These are phyloP conservation scores for Magnusiomyces clavatus DNA, from an alignment of 1,139 yeast species.

Conservation along the genomic window DNA sequence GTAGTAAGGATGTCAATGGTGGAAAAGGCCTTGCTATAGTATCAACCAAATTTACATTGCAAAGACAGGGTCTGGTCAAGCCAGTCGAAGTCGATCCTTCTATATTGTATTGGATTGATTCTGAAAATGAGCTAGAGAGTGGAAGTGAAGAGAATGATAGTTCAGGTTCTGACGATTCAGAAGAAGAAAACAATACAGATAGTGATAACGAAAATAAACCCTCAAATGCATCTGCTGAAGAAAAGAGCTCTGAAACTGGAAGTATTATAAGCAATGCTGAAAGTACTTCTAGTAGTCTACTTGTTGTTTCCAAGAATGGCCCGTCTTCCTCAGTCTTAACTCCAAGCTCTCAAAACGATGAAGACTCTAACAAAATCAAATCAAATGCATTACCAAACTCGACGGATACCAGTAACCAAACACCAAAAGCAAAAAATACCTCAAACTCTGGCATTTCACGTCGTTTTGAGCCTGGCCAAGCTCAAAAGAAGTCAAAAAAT, in stretches of 20 bases:
- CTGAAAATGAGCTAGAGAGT: slow-evolving; percentile 11
- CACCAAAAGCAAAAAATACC: too few species aligned
- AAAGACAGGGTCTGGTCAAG: slow-evolving; percentile 9
- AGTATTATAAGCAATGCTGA: too few species aligned
- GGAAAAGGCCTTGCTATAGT: slow-evolving; percentile 2
- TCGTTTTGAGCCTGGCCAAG: too few species aligned
- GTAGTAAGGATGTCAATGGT: not conserved
- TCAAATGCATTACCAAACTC: too few species aligned
- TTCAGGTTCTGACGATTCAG: not conserved
- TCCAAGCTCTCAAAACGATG: too few species aligned
- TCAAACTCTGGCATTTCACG: too few species aligned
- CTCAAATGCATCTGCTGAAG: not conserved
- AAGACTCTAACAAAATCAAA: too few species aligned
- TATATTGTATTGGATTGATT: slow-evolving; percentile 29
- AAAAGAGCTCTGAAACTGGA: not conserved
- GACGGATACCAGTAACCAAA: too few species aligned
- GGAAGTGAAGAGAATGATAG: slow-evolving; percentile 9
- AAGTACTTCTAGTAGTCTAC: too few species aligned
- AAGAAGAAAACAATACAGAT: not conserved
- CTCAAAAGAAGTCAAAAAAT: not conserved
- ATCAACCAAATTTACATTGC: not conserved
- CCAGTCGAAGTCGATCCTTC: slow-evolving; percentile 15
- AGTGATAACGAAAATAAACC: not conserved
- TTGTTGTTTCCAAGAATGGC: too few species aligned
- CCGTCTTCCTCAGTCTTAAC: too few species aligned